Conservation (phyloP, 768 basidiomycete genomes). For the Ramaria rubella region DNA sequence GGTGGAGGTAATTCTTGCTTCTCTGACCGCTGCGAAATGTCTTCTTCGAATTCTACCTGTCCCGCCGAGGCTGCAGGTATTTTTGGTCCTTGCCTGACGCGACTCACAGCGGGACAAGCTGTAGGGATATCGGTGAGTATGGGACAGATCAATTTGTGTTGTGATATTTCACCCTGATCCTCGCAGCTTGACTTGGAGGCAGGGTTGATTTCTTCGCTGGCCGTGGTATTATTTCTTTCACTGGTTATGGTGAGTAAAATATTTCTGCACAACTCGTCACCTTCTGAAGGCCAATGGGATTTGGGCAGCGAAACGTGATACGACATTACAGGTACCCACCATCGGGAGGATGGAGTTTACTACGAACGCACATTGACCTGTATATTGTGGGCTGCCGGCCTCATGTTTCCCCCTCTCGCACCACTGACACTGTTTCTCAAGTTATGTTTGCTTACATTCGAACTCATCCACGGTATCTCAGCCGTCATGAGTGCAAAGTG, state of each 20-base stretch:
- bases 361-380: slow-evolving; percentile 33
- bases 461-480: slow-evolving; percentile 34
- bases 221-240: slow-evolving; percentile 26
- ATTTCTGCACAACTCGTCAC: background rate
- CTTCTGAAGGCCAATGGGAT: background rate
- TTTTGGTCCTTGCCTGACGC: background rate
- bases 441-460: slow-evolving; percentile 24
- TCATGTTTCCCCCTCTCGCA: background rate
- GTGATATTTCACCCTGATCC: background rate
- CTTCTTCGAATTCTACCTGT: background rate
- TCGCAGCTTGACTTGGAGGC: slow-evolving; percentile 29
- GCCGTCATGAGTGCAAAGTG: slow-evolving; percentile 32
- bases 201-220: slow-evolving; percentile 28
- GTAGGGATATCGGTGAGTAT: background rate
- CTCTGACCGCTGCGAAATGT: background rate
- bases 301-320: slow-evolving; percentile 23
- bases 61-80: background rate
- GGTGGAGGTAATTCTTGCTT: background rate
- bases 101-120: background rate
- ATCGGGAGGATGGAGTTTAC: slow-evolving; percentile 19
- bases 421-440: slow-evolving; percentile 11
- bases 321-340: slow-evolving; percentile 20
- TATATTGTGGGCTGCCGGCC: slow-evolving; percentile 28
- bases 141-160: too few species aligned
- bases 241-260: slow-evolving; percentile 28